Evolutionary conservation across 2,329 filamentous ascomycete species (phyloP).

Genomic region (Fusarium coffeatum): DNA sequence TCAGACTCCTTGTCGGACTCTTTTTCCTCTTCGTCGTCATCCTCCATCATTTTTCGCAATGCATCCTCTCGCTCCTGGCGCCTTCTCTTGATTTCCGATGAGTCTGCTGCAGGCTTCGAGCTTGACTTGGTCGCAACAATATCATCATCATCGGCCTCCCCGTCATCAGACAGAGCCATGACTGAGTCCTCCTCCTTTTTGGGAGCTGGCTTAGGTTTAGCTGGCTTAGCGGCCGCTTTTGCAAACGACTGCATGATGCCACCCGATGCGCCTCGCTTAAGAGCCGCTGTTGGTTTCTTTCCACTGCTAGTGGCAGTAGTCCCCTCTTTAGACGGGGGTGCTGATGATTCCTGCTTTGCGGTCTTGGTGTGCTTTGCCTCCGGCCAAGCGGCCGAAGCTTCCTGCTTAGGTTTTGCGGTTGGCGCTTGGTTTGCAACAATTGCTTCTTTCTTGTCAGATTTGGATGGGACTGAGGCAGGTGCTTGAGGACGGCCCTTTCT

Average conservation of each 20-base stretch:
- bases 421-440: constrained; percentile 21
- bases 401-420: constrained; percentile 43
- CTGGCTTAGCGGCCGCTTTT: constrained; percentile 60
- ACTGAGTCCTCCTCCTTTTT: constrained; percentile 50
- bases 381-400: constrained; percentile 16
- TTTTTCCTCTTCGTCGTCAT: constrained; percentile 69
- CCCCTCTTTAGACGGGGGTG: constrained; percentile 40
- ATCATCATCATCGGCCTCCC: constrained; percentile 55
- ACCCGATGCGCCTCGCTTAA: constrained; percentile 69
- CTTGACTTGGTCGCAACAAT: constrained; percentile 45
- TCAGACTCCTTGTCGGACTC: constrained; percentile 54
- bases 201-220: constrained; percentile 61
- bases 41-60: constrained; percentile 63
- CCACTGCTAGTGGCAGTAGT: constrained; percentile 43
- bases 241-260: constrained; percentile 85
- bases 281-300: constrained; percentile 52
- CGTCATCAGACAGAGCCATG: constrained; percentile 55
- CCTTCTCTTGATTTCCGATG: constrained; percentile 45
- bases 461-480: constrained; percentile 44
- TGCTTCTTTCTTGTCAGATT: constrained; percentile 33
- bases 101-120: constrained; percentile 36
- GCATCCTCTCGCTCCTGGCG: constrained; percentile 55
- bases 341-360: constrained; percentile 49
- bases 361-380: constrained; percentile 28
- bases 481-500: constrained; percentile 51